phyloP scores from a whole-genome alignment of 257 asterid species.

The Solanum sitiens region DNA sequence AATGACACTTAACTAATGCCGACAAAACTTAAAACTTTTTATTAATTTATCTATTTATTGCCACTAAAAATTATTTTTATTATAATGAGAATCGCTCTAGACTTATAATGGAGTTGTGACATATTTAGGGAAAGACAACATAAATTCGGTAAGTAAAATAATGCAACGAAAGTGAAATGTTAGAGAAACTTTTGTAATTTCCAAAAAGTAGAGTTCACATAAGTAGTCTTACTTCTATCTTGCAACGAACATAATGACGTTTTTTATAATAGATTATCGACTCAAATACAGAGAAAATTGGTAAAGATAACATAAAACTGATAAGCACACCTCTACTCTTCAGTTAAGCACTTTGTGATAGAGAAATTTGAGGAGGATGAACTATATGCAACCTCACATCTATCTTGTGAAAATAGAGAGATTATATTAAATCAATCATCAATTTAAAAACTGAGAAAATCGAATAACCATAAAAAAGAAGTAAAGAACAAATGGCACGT shows the following conservation, averaged over 20 bases:
- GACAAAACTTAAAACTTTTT: too few species aligned
- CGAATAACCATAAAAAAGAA: not conserved
- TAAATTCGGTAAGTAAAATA: not conserved
- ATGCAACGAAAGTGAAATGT: not conserved
- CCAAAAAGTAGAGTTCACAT: not conserved
- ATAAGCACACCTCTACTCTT: not conserved
- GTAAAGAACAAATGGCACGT: slow-evolving; percentile 18
- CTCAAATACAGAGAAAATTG: too few species aligned
- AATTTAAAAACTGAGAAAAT: too few species aligned
- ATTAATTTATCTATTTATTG: too few species aligned
- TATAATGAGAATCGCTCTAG: not conserved
- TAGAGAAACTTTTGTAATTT: not conserved
- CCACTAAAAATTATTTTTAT: too few species aligned
- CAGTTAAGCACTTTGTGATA: not conserved
- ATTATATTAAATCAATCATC: too few species aligned
- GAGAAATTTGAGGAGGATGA: not conserved
- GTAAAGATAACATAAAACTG: too few species aligned
- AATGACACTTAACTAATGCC: too few species aligned
- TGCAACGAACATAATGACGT: not conserved
- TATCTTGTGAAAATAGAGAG: too few species aligned
- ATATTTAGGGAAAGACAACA: not conserved
- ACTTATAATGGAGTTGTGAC: not conserved
- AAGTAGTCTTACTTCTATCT: rapidly evolving
- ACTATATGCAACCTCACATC: too few species aligned
- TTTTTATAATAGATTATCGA: not conserved